These are phyloP conservation scores for Rostrohypoxylon terebratum DNA, from an alignment of 495 filamentous ascomycete genomes.

Conservation along the genomic window DNA sequence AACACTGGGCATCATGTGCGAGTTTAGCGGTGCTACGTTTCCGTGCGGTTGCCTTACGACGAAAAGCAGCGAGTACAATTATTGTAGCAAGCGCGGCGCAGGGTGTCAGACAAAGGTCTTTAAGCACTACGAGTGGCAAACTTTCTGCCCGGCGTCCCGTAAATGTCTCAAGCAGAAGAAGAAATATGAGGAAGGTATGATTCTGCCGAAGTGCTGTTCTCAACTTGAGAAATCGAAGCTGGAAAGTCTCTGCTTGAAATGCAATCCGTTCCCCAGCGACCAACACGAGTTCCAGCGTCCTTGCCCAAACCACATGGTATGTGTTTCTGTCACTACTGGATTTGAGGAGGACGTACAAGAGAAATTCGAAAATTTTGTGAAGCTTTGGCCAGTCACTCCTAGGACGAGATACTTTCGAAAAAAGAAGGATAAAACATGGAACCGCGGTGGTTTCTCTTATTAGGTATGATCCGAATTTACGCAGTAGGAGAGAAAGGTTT, in stretches of 20 bases:
- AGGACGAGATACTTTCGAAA: constrained; percentile 21
- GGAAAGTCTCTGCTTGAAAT: constrained; percentile 5
- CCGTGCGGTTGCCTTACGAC: constrained; percentile 17
- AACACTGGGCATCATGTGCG: constrained; percentile 12
- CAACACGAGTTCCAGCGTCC: neutral
- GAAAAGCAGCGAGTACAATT: constrained; percentile 28
- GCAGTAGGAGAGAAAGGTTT: neutral
- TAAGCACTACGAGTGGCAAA: constrained; percentile 17
- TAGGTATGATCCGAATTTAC: neutral
- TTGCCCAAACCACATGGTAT: constrained; percentile 8
- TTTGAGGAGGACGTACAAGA: neutral
- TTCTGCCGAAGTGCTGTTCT: constrained; percentile 11
- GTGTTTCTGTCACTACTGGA: neutral
- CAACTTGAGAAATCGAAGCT: neutral
- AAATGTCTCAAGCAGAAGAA: neutral
- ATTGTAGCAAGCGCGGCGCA: constrained; percentile 11
- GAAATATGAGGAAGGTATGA: neutral
- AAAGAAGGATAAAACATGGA: neutral
- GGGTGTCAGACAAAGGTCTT: constrained; percentile 7
- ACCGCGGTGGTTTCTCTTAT: constrained; percentile 13
- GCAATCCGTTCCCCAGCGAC: neutral
- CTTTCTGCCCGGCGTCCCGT: constrained; percentile 15
- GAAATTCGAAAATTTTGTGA: constrained; percentile 11
- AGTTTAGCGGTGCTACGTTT: constrained; percentile 8
- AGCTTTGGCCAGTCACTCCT: constrained; percentile 19